Percentiles rank a stretch among this genome's conserved stretches.
phyloP scores from a whole-genome alignment of 2,329 filamentous ascomycete genomes.

The Phaeosphaeria sp. region DNA sequence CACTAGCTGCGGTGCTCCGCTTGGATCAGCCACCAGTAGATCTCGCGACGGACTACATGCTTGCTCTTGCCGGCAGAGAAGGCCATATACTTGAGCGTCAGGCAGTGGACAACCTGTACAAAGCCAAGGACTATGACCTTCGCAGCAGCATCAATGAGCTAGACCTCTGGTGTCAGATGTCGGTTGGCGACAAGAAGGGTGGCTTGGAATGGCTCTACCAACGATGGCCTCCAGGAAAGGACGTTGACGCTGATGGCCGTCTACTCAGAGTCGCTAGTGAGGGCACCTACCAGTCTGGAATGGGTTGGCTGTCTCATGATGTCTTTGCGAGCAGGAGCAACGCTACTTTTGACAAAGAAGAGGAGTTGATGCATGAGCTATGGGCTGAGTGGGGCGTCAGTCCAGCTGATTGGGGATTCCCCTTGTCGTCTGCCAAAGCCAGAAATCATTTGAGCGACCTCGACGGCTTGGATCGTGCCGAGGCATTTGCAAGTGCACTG shows the following conservation, averaged over 20 bases:
- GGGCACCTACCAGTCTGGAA: slow-evolving; percentile 76
- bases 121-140: slow-evolving; percentile 73
- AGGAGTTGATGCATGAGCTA: slow-evolving; percentile 69
- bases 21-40: slow-evolving; percentile 71
- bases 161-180: slow-evolving; percentile 97
- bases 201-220: slow-evolving; percentile 90
- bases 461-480: slow-evolving; percentile 56
- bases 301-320: slow-evolving; percentile 78
- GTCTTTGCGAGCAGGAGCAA: slow-evolving; percentile 50
- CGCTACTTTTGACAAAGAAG: slow-evolving; percentile 57
- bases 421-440: neutral
- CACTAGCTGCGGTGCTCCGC: slow-evolving; percentile 84
- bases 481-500: slow-evolving; percentile 64
- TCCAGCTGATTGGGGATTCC: slow-evolving; percentile 60
- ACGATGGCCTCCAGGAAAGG: slow-evolving; percentile 74
- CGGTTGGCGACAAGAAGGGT: slow-evolving; percentile 84
- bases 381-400: slow-evolving; percentile 74
- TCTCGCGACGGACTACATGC: slow-evolving; percentile 78
- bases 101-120: slow-evolving; percentile 74
- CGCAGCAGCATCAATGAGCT: slow-evolving; percentile 83
- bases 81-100: slow-evolving; percentile 78
- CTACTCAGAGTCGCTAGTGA: slow-evolving; percentile 80
- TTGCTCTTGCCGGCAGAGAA: slow-evolving; percentile 85
- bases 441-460: neutral
- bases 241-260: slow-evolving; percentile 71